Conservation (phyloP, 129 eudicot species). For the Saposhnikovia divaricata region DNA sequence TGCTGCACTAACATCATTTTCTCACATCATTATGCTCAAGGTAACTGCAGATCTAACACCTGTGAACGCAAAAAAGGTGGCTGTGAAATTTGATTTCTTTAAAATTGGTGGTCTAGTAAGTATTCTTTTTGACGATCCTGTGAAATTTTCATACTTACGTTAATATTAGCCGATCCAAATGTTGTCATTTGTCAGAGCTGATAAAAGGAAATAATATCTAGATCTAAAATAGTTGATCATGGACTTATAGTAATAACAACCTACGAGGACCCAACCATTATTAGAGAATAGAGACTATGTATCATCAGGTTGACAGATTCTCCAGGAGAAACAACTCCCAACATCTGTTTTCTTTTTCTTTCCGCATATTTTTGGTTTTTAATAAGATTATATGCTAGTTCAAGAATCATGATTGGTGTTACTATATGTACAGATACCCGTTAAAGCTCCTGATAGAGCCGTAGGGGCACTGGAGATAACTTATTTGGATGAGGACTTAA, state of each 20-base stretch:
- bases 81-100: constrained; percentile 78
- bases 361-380: neutral
- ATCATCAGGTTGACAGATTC: neutral
- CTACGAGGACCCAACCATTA: neutral
- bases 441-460: constrained; percentile 83
- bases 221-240: neutral
- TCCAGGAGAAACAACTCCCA: neutral
- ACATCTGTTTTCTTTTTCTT: neutral
- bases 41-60: constrained; percentile 90
- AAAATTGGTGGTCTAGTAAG: constrained; percentile 71
- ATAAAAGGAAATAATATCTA: neutral
- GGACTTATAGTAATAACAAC: neutral
- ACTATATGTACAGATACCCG: constrained; percentile 51
- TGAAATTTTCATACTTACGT: neutral
- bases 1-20: neutral
- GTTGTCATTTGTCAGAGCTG: neutral
- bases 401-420: neutral
- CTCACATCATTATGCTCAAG: constrained; percentile 30
- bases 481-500: constrained; percentile 81
- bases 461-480: constrained; percentile 75
- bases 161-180: neutral
- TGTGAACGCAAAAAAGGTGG: constrained; percentile 64
- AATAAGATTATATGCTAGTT: neutral
- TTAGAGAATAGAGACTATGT: too few relatives aligned
- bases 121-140: neutral